Conservation (phyloP, 2,329 filamentous ascomycete genomes). For the Phoma herbarum region DNA sequence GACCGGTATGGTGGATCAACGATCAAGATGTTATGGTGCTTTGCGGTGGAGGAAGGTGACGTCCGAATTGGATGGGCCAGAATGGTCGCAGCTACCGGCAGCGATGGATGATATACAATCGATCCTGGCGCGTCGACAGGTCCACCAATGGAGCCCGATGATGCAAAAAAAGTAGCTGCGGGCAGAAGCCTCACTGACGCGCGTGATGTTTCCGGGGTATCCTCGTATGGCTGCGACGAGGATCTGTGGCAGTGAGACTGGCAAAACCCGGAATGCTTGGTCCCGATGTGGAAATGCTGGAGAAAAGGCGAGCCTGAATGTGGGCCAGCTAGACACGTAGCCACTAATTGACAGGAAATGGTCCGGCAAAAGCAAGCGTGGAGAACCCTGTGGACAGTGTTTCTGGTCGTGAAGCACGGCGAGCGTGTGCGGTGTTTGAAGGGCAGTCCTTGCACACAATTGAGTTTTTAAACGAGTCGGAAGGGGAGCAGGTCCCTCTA, state of each 20-base stretch:
- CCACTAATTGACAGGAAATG: constrained; percentile 41
- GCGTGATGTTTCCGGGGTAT: constrained; percentile 45
- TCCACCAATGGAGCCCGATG: constrained; percentile 50
- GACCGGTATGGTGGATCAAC: constrained; percentile 18
- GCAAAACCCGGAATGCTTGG: constrained; percentile 42
- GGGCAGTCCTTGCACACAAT: constrained; percentile 48
- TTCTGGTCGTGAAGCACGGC: constrained; percentile 41
- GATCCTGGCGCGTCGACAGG: constrained; percentile 44
- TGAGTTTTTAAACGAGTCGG: constrained; percentile 43
- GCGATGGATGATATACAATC: constrained; percentile 53
- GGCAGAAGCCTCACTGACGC: constrained; percentile 49
- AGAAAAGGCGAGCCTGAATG: constrained; percentile 38
- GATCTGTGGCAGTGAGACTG: constrained; percentile 39
- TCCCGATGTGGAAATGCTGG: constrained; percentile 51
- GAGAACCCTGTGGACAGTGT: constrained; percentile 41
- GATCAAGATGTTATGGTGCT: constrained; percentile 20
- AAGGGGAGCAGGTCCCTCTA: constrained; percentile 32
- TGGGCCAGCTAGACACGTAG: constrained; percentile 44
- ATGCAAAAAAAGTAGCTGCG: constrained; percentile 43
- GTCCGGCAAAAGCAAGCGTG: constrained; percentile 46
- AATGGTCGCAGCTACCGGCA: constrained; percentile 42
- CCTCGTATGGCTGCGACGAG: constrained; percentile 49
- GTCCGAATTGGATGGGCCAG: constrained; percentile 39
- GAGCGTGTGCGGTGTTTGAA: constrained; percentile 44
- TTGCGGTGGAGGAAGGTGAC: constrained; percentile 31